A percentile compares a stretch with the other conserved stretches of the same genome.
Conservation (phyloP, 108 stramenopile species). For the Nitzschia sp. region DNA sequence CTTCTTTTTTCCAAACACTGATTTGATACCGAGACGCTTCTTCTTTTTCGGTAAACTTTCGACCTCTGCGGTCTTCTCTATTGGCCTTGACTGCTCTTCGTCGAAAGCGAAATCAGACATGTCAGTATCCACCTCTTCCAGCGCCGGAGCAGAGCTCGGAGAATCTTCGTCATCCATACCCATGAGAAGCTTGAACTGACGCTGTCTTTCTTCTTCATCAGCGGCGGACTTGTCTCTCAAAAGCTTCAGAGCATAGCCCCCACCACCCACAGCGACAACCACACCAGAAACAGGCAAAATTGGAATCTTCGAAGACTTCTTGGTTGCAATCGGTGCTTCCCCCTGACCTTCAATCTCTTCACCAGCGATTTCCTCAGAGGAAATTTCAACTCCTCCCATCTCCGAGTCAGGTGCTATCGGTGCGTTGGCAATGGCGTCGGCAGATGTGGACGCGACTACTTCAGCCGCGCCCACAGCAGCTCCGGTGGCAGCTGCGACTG, state of each 20-base stretch:
- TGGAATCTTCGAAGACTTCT: conserved; percentile 21
- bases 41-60: conserved; percentile 51
- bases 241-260: conserved; percentile 60
- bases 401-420: not conserved
- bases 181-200: conserved; percentile 72
- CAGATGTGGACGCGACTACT: conserved; percentile 1
- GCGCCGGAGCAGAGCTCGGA: not conserved
- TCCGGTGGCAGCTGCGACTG: conserved; percentile 22
- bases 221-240: conserved; percentile 45
- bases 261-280: conserved; percentile 59
- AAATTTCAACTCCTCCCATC: not conserved
- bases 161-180: conserved; percentile 42
- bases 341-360: not conserved
- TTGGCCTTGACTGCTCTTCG: conserved; percentile 9
- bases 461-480: conserved; percentile 23
- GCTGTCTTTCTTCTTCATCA: conserved; percentile 66
- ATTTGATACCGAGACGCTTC: conserved; percentile 43
- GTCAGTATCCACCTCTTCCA: conserved; percentile 1
- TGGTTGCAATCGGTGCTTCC: not conserved
- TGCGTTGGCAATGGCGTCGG: conserved; percentile 3
- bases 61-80: not conserved
- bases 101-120: conserved; percentile 13
- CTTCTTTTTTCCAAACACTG: conserved; percentile 69
- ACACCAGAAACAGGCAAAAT: conserved; percentile 46
- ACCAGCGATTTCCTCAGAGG: not conserved